These are phyloP conservation scores for Diutina ranongensis DNA, from an alignment of 1,139 yeast genomes.

Conservation along the genomic window DNA sequence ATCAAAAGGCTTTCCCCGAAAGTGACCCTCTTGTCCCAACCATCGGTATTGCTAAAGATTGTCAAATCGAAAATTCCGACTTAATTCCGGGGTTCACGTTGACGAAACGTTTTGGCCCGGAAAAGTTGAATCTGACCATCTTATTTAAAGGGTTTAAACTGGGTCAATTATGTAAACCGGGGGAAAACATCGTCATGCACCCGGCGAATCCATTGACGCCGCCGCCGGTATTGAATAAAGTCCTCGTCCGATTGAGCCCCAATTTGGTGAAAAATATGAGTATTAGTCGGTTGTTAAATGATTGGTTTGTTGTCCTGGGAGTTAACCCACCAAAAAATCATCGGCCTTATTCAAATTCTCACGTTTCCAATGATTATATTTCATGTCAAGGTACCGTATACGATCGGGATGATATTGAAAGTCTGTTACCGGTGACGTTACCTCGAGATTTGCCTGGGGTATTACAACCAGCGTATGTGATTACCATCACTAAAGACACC, in stretches of 20 bases:
- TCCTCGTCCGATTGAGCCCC: constrained; percentile 18
- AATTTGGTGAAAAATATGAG: constrained; percentile 14
- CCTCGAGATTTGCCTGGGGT: constrained; percentile 20
- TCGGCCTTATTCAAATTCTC: constrained; percentile 13
- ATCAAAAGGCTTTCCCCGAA: constrained; percentile 15
- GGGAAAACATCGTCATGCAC: no score
- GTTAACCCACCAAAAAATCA: constrained; percentile 13
- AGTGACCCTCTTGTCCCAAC: not conserved
- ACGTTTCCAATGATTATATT: constrained; percentile 10
- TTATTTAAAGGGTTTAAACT: constrained; percentile 8
- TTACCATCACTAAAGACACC: constrained; percentile 11
- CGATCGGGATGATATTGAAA: constrained; percentile 1
- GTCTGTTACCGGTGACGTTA: constrained; percentile 16
- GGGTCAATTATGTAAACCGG: constrained; percentile 13
- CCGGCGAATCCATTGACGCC: no score
- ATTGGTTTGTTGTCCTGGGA: constrained; percentile 25
- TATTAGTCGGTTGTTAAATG: constrained; percentile 20
- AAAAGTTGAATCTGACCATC: constrained; percentile 11
- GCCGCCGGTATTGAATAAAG: constrained; percentile 11
- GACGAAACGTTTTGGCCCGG: constrained; percentile 13
- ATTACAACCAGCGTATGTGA: constrained; percentile 17
- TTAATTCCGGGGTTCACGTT: constrained; percentile 18
- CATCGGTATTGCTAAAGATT: constrained; percentile 7
- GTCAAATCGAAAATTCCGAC: constrained; percentile 12
- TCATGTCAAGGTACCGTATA: constrained; percentile 9